These are phyloP conservation scores for Micractinium sp. DNA, from an alignment of 139 green algal species.

Conservation along the genomic window DNA sequence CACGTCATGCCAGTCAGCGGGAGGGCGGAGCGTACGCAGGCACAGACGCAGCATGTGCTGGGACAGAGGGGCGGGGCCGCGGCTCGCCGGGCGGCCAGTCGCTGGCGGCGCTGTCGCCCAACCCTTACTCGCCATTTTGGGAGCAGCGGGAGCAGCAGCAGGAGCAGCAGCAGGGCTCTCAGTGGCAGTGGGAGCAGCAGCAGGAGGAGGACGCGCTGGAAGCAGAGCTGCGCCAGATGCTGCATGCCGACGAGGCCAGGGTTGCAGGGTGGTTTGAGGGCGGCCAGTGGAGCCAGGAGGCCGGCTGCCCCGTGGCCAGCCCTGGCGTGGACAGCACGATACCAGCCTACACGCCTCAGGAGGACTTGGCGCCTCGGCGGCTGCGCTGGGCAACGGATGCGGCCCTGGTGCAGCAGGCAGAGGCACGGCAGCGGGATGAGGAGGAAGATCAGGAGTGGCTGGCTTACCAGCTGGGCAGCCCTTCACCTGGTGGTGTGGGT, in stretches of 20 bases:
- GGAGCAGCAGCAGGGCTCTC: background rate
- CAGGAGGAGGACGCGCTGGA: background rate
- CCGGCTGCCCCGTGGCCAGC: background rate
- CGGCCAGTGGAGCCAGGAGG: background rate
- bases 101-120: background rate
- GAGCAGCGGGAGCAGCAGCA: background rate
- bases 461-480: slow-evolving; percentile 12
- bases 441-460: background rate
- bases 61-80: background rate
- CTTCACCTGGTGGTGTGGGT: background rate
- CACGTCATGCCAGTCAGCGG: too few species aligned
- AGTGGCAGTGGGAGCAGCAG: background rate
- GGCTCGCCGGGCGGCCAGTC: background rate
- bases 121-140: background rate
- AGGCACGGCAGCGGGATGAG: background rate
- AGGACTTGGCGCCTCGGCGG: background rate
- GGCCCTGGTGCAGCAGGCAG: background rate
- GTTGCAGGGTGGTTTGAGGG: background rate
- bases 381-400: background rate
- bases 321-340: background rate
- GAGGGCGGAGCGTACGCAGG: too few species aligned
- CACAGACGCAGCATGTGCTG: background rate
- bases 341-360: background rate
- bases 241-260: background rate
- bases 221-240: background rate